These are phyloP conservation scores for Antrodiella citrinella DNA, from an alignment of 768 basidiomycete genomes.

Conservation along the genomic window DNA sequence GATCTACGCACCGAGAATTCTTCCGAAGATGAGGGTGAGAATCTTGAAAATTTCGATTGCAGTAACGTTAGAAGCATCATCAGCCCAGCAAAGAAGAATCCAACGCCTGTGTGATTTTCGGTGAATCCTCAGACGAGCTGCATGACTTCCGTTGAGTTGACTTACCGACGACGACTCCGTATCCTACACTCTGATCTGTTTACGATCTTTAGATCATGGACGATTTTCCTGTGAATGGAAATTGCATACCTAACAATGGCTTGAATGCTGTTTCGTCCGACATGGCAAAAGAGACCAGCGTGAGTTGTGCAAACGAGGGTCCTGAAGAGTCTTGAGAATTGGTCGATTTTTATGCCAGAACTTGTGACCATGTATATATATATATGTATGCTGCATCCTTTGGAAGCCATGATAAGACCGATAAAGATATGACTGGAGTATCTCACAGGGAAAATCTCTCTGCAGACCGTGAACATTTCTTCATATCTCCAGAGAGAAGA, in stretches of 20 bases:
- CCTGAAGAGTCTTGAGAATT: no score
- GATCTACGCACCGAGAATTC: conserved; percentile 33
- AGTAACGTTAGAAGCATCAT: conserved; percentile 38
- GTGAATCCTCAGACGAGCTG: neutral
- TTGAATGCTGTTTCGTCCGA: neutral
- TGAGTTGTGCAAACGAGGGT: no score
- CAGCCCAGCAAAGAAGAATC: conserved; percentile 41
- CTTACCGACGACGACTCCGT: conserved; percentile 41
- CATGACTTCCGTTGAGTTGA: neutral
- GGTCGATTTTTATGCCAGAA: no score
- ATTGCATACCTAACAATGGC: neutral
- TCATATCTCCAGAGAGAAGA: no score
- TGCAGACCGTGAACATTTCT: no score
- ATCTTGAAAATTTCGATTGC: conserved; percentile 38
- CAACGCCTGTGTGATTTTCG: conserved; percentile 29
- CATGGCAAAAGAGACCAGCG: no score
- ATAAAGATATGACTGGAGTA: no score
- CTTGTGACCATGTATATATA: no score
- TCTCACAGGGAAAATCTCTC: no score
- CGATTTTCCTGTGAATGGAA: neutral
- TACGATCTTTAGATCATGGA: neutral
- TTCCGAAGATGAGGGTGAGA: conserved; percentile 38
- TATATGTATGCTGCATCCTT: no score
- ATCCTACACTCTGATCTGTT: conserved; percentile 37
- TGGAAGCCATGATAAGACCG: no score